Base-by-base conservation (phyloP, 176 grass and related monocot species). In the Carex littledalei region DNA sequence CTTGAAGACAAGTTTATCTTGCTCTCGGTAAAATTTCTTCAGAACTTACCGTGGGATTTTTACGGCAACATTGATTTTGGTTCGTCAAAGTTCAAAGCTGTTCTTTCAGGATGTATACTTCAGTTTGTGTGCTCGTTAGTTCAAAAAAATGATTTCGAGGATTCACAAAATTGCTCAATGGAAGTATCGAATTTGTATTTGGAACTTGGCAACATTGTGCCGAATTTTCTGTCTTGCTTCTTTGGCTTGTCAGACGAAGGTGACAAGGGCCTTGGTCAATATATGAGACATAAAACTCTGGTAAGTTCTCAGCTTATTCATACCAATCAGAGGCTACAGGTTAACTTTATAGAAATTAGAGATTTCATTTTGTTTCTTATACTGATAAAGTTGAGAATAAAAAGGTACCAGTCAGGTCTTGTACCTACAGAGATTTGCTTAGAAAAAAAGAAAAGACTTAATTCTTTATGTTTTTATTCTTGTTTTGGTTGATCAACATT, bases 61-160 rank as follows among this genome's bases (percentile, higher is more conserved):
- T 87, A 86, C 37, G 37, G 77, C 82, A 85, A 84, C 39, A 72
- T 88, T 53, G 73, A 86, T 87, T 55, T 79, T 56, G 14, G 66
- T 64, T 75, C 65, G 78, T 84, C 22, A 60, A 43, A 67, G 84
- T 67, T 67, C 69, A 86, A 74, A 76, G 58, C 57, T 82, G 77
- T 94, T 85, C 76, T 98, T 81, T 57, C 78, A 64, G 90, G 88
- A 31, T 80, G 85, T 84, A 78, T 95, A 80, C 91, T 95, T 89
- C 95, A 98, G 63, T 87, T 98, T 21, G 21, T 98, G 31, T 89
- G 95, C 85, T 95, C 93, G 14, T 90, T 94, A 81, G 29, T 92
- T 90, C 86, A 91, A 29, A 78, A 93, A 86, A 90, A 74, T 68
- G 81, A 87, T 69, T 68, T 81, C 13, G 84, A 86, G 84, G 70